A percentile compares a stretch with the other conserved stretches of the same genome.
phyloP scores from a whole-genome alignment of 345 rosid genomes.

The Abelmoschus esculentus region DNA sequence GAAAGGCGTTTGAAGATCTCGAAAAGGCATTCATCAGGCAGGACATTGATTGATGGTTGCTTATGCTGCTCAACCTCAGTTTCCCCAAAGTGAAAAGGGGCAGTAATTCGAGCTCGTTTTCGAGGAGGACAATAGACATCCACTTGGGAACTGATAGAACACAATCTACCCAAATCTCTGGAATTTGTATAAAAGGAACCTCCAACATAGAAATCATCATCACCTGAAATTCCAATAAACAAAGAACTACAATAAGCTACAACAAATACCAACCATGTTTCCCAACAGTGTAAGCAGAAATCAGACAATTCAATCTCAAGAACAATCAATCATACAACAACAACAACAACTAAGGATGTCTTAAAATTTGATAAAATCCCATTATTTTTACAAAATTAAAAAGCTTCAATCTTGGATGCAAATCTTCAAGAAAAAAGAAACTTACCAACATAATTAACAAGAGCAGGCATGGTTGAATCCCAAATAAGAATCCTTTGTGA shows the following conservation, averaged over 20 bases:
- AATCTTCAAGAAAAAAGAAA: background rate
- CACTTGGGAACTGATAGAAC: conserved; percentile 31
- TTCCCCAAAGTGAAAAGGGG: conserved; percentile 24
- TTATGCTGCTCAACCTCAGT: conserved; percentile 23
- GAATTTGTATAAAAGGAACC: conserved; percentile 35
- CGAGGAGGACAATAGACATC: conserved; percentile 46
- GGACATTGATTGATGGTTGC: conserved; percentile 44
- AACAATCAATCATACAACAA: background rate
- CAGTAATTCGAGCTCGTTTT: conserved; percentile 53
- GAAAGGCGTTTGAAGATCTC: conserved; percentile 59
- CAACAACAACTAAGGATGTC: too few species aligned
- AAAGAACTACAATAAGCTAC: conserved; percentile 18
- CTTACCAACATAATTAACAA: conserved; percentile 52
- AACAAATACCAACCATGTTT: background rate
- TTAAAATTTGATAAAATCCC: background rate
- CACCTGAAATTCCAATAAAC: conserved; percentile 39
- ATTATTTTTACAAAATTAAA: background rate
- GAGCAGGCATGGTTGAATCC: conserved; percentile 50
- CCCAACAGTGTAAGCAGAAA: background rate
- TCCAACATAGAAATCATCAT: conserved; percentile 48
- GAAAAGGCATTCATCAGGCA: conserved; percentile 72
- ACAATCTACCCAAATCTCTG: conserved; percentile 32
- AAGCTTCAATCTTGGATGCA: background rate
- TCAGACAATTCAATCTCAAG: background rate
- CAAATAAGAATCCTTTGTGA: conserved; percentile 16